A percentile compares a stretch with the other conserved stretches of the same genome.
phyloP scores from a whole-genome alignment of 2,329 filamentous ascomycete genomes.

The Hypomyces perniciosus region DNA sequence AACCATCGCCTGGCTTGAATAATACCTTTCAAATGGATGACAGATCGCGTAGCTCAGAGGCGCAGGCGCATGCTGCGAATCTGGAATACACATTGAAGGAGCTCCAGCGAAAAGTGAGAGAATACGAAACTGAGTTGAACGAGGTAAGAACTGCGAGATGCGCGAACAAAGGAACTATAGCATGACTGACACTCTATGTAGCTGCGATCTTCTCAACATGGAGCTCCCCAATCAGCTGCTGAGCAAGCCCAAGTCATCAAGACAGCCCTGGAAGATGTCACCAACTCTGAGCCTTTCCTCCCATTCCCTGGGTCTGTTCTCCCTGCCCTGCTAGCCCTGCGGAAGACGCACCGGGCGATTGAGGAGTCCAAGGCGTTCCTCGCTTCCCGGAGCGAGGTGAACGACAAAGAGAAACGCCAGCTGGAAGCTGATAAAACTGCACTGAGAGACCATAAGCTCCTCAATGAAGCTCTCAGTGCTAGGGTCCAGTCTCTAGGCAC shows the following conservation, averaged over 20 bases:
- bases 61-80: conserved; percentile 34
- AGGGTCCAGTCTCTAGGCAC: conserved; percentile 55
- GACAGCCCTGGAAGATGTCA: conserved; percentile 59
- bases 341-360: conserved; percentile 59
- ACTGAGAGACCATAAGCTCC: conserved; percentile 49
- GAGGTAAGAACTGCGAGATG: conserved; percentile 30
- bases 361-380: conserved; percentile 59
- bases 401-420: conserved; percentile 38
- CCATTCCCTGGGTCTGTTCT: conserved; percentile 62
- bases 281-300: conserved; percentile 56
- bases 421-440: conserved; percentile 46
- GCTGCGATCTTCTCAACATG: conserved; percentile 23
- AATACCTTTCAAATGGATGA: conserved; percentile 19
- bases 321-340: conserved; percentile 65
- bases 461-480: conserved; percentile 46
- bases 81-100: conserved; percentile 63
- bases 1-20: neutral
- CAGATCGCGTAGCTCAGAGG: conserved; percentile 19
- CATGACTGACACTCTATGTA: conserved; percentile 10
- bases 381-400: conserved; percentile 33
- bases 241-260: conserved; percentile 44
- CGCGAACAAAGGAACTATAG: neutral
- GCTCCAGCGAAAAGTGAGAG: conserved; percentile 52
- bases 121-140: conserved; percentile 46
- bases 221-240: conserved; percentile 22